phyloP scores from a whole-genome alignment of 2,329 filamentous ascomycete species.

The Acrocalymma vagum region DNA sequence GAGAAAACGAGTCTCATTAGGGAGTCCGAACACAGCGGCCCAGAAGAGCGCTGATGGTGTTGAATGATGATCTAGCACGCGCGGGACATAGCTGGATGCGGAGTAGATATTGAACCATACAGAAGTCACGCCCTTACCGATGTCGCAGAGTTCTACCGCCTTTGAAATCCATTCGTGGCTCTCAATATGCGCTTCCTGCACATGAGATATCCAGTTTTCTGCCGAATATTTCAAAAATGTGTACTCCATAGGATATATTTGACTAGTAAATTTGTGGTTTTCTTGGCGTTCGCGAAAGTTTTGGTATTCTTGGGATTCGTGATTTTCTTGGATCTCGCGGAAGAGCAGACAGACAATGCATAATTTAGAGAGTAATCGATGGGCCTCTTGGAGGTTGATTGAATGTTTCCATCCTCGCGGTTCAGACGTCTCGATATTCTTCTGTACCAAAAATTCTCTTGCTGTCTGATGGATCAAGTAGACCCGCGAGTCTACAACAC shows the following conservation, averaged over 20 bases:
- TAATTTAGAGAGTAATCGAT: slow-evolving; percentile 3
- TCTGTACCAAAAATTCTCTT: slow-evolving; percentile 30
- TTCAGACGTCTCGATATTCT: slow-evolving; percentile 1
- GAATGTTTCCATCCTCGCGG: slow-evolving; percentile 13
- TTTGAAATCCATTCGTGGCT: too few species aligned
- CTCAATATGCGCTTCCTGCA: slow-evolving; percentile 2
- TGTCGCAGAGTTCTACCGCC: too few species aligned
- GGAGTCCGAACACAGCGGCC: too few species aligned
- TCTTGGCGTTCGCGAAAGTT: too few species aligned
- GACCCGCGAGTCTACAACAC: slow-evolving; percentile 24
- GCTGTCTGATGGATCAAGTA: slow-evolving; percentile 41
- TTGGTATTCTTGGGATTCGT: too few species aligned
- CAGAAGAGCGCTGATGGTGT: too few species aligned
- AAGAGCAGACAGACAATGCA: slow-evolving; percentile 9
- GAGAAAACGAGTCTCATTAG: too few species aligned
- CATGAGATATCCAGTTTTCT: slow-evolving; percentile 7
- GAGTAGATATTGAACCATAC: too few species aligned
- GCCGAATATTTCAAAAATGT: slow-evolving; percentile 6
- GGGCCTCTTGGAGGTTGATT: slow-evolving; percentile 8
- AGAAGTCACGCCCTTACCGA: too few species aligned
- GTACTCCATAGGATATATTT: not conserved
- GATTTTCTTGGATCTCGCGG: not conserved
- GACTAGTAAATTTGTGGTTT: too few species aligned
- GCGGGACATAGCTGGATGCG: too few species aligned
- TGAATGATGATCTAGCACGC: too few species aligned